Percentiles rank a stretch among this genome's conserved stretches.
These are phyloP conservation scores for Camellia japonica DNA, from an alignment of 148 eudicot genomes.

Conservation along the genomic window DNA sequence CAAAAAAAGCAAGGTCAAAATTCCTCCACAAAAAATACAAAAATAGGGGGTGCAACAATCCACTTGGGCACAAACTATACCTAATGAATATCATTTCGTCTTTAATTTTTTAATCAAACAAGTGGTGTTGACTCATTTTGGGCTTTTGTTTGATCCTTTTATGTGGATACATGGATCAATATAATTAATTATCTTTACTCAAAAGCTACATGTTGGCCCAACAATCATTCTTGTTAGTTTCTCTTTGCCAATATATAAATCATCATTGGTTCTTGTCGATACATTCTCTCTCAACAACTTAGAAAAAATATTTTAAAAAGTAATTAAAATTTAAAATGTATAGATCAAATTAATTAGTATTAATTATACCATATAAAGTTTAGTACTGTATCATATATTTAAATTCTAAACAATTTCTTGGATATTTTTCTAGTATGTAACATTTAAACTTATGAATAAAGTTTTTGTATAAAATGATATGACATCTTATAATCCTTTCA, in stretches of 20 bases:
- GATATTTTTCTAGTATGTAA: too few relatives aligned
- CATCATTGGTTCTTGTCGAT: background rate
- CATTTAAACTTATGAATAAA: too few relatives aligned
- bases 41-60: background rate
- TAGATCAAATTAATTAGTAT: too few relatives aligned
- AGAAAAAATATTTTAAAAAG: too few relatives aligned
- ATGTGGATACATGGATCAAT: background rate
- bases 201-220: conserved; percentile 13
- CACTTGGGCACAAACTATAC: conserved; percentile 7
- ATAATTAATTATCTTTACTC: conserved; percentile 16
- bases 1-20: background rate
- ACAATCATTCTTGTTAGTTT: conserved; percentile 12
- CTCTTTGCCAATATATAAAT: background rate
- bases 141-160: conserved; percentile 12
- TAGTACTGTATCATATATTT: too few relatives aligned
- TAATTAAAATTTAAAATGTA: too few relatives aligned
- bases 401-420: too few relatives aligned
- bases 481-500: too few relatives aligned
- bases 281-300: background rate
- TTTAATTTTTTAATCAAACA: background rate
- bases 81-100: conserved; percentile 2
- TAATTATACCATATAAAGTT: too few relatives aligned
- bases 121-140: conserved; percentile 6
- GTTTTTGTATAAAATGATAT: too few relatives aligned
- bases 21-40: background rate